Conservation (phyloP, 257 asterid species). For the Euphrasia confusa region DNA sequence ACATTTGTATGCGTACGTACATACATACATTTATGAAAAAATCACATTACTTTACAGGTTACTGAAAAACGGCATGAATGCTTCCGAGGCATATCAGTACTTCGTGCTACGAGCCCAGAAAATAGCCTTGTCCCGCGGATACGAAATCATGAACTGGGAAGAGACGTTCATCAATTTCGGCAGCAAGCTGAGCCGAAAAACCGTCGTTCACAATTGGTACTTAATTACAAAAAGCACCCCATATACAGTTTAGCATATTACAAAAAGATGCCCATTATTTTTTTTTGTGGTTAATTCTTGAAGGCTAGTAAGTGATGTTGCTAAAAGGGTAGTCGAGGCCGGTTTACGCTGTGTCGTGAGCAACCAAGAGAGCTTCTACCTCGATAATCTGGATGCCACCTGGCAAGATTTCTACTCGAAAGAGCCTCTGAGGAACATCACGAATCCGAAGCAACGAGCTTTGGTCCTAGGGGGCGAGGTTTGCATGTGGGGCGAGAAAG, state of each 20-base stretch:
- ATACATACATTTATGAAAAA: too few relatives aligned
- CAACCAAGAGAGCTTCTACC: constrained; percentile 91
- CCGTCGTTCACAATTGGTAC: constrained; percentile 88
- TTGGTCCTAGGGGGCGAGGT: constrained; percentile 88
- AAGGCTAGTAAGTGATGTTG: constrained; percentile 92
- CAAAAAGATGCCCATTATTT: neutral
- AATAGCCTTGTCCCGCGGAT: constrained; percentile 85
- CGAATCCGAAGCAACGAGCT: constrained; percentile 57
- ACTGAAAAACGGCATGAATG: constrained; percentile 32
- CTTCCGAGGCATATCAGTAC: constrained; percentile 59
- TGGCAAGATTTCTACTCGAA: constrained; percentile 81
- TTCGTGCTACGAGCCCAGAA: constrained; percentile 81
- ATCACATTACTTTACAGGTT: constrained; percentile 44
- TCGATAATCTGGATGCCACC: constrained; percentile 71
- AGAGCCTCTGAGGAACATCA: constrained; percentile 79
- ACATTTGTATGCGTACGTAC: neutral
- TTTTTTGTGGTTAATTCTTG: constrained; percentile 7
- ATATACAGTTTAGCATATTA: neutral
- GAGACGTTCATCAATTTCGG: constrained; percentile 94
- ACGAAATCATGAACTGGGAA: constrained; percentile 96
- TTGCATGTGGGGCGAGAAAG: constrained; percentile 77
- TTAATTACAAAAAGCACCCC: constrained; percentile 6
- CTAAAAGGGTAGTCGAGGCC: constrained; percentile 55
- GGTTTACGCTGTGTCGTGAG: constrained; percentile 91
- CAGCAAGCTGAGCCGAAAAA: constrained; percentile 69